Conservation (phyloP, 139 green algal species). For the Coccomyxa sp. region DNA sequence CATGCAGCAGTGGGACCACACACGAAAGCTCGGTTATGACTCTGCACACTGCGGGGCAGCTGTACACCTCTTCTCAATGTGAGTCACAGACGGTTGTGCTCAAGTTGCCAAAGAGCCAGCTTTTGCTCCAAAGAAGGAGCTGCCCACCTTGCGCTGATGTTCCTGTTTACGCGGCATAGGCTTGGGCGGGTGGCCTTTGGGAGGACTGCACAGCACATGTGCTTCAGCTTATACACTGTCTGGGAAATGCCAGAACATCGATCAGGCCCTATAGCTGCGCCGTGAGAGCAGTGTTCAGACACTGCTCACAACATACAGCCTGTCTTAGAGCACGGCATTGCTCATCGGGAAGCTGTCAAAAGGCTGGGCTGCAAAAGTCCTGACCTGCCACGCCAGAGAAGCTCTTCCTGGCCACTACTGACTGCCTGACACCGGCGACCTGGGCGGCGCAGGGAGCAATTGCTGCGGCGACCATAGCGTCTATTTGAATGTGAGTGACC, state of each 20-base stretch:
- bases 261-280: not conserved
- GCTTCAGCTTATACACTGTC: no score
- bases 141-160: constrained; percentile 16
- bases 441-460: not conserved
- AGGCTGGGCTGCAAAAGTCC: not conserved
- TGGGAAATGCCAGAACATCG: not conserved
- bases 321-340: not conserved
- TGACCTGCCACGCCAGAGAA: not conserved
- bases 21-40: no score
- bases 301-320: not conserved
- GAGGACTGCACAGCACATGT: not conserved
- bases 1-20: no score
- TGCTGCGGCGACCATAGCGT: not conserved
- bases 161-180: constrained; percentile 11
- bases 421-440: not conserved
- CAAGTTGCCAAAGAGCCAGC: not conserved
- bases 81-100: no score
- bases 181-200: not conserved
- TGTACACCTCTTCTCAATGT: no score
- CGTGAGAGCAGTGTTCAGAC: not conserved
- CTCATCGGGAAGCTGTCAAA: not conserved
- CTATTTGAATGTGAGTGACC: not conserved
- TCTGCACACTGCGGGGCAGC: no score
- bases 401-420: not conserved
- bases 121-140: not conserved